Evolutionary conservation across 2,329 filamentous ascomycete genomes (phyloP).

Genomic region (Trichoderma polysporum): DNA sequence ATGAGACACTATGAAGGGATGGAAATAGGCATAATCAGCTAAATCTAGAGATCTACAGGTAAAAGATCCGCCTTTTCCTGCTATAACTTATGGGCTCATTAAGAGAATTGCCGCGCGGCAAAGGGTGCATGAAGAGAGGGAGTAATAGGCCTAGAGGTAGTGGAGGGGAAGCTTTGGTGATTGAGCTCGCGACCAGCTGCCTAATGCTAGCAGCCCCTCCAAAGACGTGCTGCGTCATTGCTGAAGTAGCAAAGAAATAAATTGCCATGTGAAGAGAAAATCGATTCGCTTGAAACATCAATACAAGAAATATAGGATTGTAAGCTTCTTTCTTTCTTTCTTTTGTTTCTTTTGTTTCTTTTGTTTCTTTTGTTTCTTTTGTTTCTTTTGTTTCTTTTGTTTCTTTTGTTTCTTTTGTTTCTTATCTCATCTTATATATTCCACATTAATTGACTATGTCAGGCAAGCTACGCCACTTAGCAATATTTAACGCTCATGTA

Average conservation of each 20-base stretch:
- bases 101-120: neutral
- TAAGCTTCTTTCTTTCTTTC: too few species aligned
- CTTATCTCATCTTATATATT: too few species aligned
- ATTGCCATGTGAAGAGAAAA: neutral
- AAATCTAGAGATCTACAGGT: neutral
- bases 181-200: neutral
- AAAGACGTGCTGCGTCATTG: neutral
- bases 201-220: conserved; percentile 1
- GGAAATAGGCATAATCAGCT: neutral
- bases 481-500: too few species aligned
- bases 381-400: too few species aligned
- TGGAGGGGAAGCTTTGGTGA: conserved; percentile 3
- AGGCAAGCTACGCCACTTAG: too few species aligned
- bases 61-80: too few species aligned
- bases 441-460: too few species aligned
- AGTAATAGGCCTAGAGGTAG: neutral
- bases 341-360: too few species aligned
- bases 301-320: neutral
- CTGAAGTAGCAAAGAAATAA: too few species aligned
- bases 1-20: neutral
- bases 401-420: too few species aligned
- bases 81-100: neutral
- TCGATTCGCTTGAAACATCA: neutral
- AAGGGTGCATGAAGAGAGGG: neutral
- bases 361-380: too few species aligned